Percentiles rank a stretch among this genome's conserved stretches.
Conservation (phyloP, 2,329 filamentous ascomycete genomes). For the Colletotrichum sidae region DNA sequence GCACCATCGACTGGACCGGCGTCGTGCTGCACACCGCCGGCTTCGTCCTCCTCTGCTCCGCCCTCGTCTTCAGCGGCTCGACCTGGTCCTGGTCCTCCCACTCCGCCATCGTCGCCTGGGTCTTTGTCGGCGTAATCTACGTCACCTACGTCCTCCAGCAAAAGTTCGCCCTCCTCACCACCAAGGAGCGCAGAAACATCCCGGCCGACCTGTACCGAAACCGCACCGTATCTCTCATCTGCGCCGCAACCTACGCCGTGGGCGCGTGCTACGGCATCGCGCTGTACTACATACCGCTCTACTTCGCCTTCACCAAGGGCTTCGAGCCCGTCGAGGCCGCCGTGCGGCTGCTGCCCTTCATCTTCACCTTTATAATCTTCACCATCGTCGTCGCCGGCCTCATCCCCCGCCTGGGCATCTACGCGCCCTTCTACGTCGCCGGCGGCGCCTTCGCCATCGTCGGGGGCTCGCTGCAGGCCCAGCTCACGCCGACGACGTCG, state of each 20-base stretch:
- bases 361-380: constrained; percentile 51
- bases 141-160: constrained; percentile 61
- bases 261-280: constrained; percentile 52
- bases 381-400: constrained; percentile 51
- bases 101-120: constrained; percentile 58
- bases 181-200: constrained; percentile 54
- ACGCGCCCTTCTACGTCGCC: constrained; percentile 47
- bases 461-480: constrained; percentile 43
- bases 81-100: constrained; percentile 60
- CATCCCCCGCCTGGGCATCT: constrained; percentile 52
- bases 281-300: constrained; percentile 66
- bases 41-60: constrained; percentile 57
- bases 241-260: constrained; percentile 51
- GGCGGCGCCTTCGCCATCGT: constrained; percentile 43
- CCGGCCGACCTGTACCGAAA: constrained; percentile 54
- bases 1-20: constrained; percentile 47
- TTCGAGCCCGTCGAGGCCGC: constrained; percentile 54
- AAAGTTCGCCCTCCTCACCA: constrained; percentile 57
- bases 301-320: constrained; percentile 63
- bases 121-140: constrained; percentile 57
- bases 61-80: constrained; percentile 62
- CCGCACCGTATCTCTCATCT: constrained; percentile 54
- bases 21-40: constrained; percentile 43
- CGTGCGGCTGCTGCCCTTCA: constrained; percentile 56
- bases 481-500: constrained; percentile 41